Base-by-base conservation (phyloP, 2,329 filamentous ascomycete species). In the Monosporascus ibericus region DNA sequence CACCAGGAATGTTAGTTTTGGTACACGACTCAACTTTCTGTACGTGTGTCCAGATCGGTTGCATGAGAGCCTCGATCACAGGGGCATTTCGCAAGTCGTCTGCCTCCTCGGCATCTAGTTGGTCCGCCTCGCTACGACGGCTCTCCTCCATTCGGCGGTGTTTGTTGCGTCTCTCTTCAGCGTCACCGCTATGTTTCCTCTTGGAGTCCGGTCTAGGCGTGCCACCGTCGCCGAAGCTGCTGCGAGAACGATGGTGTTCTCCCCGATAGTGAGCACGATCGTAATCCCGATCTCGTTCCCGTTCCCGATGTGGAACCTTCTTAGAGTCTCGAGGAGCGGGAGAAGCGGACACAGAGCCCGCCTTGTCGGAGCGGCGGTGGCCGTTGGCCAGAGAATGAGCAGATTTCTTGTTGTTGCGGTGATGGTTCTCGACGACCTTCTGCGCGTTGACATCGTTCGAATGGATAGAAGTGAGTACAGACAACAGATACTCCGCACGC, bases 401-500 rank as follows among this genome's bases (percentile, higher is more conserved):
- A 2, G 75, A 71, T 65, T 95, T 92, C 74, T 95, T 95, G 73
- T 92, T 95, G 72, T 92, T 96, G 51, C 92, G 89, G 68, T 95
- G 92, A 63, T 96, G 92, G 59, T 96, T 96, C 63, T 96, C 92
- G 27, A 95, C 85, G 1, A 87, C 84, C 64, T 85, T 86, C 68
- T 89, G 91, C 3, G 87, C 88, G 20, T 82, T 82, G 30, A 81
- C 79, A 64, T 95, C 89, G 55, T 84, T 84, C 2, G 85, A 87
- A 70, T 95, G 90, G 65, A 95, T 85, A 14, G 83, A 90, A 66
- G 92, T 90, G 55, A 99, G 75, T 1, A 99, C 91, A n/a, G 91
- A 96, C 40, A 99, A 79, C 15, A 99, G 80, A 66, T 99, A 99
- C 65, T 97, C 94, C 9, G 92, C 89, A 54, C 94, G 88, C 47